Conservation (phyloP, 176 grass and related monocot genomes). For the Alloteropsis semialata region DNA sequence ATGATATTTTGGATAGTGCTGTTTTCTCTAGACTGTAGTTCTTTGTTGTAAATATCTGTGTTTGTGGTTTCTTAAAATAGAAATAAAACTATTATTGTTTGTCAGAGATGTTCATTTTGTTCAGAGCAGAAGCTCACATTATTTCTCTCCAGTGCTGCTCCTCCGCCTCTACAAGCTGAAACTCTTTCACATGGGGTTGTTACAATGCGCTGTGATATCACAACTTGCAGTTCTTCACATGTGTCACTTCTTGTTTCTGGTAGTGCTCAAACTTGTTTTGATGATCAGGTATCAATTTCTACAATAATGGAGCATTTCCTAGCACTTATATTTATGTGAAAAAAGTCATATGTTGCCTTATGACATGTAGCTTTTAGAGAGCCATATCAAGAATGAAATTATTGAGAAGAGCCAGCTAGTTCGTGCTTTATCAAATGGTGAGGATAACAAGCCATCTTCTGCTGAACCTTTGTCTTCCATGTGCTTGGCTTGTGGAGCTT, state of each 20-base stretch:
- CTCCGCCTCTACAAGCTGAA: constrained; percentile 55
- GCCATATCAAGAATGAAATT: constrained; percentile 64
- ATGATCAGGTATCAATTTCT: constrained; percentile 58
- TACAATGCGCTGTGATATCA: constrained; percentile 72
- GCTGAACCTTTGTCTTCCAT: constrained; percentile 47
- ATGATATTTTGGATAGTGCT: not conserved
- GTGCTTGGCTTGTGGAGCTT: constrained; percentile 59
- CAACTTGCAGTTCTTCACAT: constrained; percentile 59
- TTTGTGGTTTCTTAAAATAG: not conserved
- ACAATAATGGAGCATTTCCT: not conserved
- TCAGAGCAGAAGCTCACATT: constrained; percentile 7
- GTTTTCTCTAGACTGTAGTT: constrained; percentile 5
- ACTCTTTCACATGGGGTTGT: constrained; percentile 49
- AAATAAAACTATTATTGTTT: not conserved
- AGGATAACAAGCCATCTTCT: constrained; percentile 24
- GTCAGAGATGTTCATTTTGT: not conserved
- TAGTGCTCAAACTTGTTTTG: constrained; percentile 58
- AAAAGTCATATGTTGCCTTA: constrained; percentile 17
- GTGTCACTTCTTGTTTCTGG: constrained; percentile 64
- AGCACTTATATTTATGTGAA: not conserved
- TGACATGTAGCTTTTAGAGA: constrained; percentile 52
- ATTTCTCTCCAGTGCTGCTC: constrained; percentile 38
- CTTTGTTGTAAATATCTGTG: not conserved
- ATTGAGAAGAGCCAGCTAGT: constrained; percentile 68
- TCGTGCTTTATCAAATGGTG: constrained; percentile 34